phyloP scores from a whole-genome alignment of 345 rosid species.

The Sonneratia alba region DNA sequence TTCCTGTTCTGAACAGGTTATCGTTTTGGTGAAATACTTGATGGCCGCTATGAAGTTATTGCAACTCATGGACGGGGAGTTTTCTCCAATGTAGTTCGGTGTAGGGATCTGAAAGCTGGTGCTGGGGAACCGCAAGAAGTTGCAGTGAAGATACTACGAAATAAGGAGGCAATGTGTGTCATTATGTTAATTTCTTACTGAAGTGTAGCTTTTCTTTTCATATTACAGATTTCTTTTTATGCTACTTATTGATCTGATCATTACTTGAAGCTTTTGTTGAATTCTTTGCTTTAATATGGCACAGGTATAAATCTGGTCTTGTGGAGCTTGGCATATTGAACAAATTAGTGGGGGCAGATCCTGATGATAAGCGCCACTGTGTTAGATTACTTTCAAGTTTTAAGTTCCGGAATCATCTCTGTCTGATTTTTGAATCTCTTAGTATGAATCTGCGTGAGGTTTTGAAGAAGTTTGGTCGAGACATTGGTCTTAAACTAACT shows the following conservation, averaged over 20 bases:
- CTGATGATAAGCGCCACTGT: slow-evolving; percentile 85
- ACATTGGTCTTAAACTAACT: slow-evolving; percentile 92
- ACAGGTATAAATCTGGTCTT: slow-evolving; percentile 93
- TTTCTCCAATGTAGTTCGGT: slow-evolving; percentile 91
- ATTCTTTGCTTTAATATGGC: slow-evolving; percentile 10
- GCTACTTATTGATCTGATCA: neutral
- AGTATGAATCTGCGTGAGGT: slow-evolving; percentile 99
- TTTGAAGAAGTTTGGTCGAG: slow-evolving; percentile 98
- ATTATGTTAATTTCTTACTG: neutral
- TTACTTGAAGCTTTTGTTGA: neutral
- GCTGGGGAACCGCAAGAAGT: slow-evolving; percentile 69
- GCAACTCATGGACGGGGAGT: slow-evolving; percentile 99
- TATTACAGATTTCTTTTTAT: slow-evolving; percentile 3
- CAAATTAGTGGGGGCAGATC: slow-evolving; percentile 89
- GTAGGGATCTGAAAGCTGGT: slow-evolving; percentile 74
- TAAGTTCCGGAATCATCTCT: slow-evolving; percentile 93
- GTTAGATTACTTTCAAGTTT: slow-evolving; percentile 86
- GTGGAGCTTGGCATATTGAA: slow-evolving; percentile 82
- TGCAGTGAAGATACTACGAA: slow-evolving; percentile 91
- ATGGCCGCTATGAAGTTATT: slow-evolving; percentile 85
- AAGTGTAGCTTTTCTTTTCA: neutral
- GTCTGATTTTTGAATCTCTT: slow-evolving; percentile 97
- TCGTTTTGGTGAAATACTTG: slow-evolving; percentile 90
- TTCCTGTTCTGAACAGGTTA: slow-evolving; percentile 40
- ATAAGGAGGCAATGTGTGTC: slow-evolving; percentile 87